These are phyloP conservation scores for Arctostaphylos glauca DNA, from an alignment of 148 eudicot genomes.

Conservation along the genomic window DNA sequence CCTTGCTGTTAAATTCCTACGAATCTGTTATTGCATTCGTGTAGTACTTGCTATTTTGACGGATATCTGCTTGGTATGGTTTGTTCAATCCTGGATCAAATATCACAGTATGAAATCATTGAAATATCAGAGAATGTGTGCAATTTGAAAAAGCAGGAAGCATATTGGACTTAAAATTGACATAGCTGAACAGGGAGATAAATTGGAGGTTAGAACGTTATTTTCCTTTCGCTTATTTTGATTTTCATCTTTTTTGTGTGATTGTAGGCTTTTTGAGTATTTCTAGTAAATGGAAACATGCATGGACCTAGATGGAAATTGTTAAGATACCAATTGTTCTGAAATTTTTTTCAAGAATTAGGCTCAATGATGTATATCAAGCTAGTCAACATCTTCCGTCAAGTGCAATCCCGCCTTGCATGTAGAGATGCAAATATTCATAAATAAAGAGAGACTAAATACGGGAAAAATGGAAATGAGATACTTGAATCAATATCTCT, in stretches of 20 bases:
- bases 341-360: too few relatives aligned
- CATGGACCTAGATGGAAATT: neutral
- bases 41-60: neutral
- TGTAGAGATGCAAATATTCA: too few relatives aligned
- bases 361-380: too few relatives aligned
- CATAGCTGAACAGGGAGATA: constrained; percentile 77
- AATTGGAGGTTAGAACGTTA: constrained; percentile 50
- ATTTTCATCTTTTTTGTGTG: neutral
- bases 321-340: too few relatives aligned
- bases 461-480: too few relatives aligned
- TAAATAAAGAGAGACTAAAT: too few relatives aligned
- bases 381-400: too few relatives aligned
- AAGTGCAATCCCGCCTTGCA: too few relatives aligned
- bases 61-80: neutral
- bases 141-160: constrained; percentile 93
- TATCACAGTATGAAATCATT: constrained; percentile 80
- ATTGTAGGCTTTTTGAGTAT: neutral
- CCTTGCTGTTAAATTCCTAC: neutral
- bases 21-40: neutral
- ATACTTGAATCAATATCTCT: too few relatives aligned
- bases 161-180: constrained; percentile 95
- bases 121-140: constrained; percentile 90
- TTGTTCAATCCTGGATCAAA: constrained; percentile 34
- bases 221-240: neutral
- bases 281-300: neutral